Conservation (phyloP, 2,329 filamentous ascomycete species). For the Talaromyces sp. region DNA sequence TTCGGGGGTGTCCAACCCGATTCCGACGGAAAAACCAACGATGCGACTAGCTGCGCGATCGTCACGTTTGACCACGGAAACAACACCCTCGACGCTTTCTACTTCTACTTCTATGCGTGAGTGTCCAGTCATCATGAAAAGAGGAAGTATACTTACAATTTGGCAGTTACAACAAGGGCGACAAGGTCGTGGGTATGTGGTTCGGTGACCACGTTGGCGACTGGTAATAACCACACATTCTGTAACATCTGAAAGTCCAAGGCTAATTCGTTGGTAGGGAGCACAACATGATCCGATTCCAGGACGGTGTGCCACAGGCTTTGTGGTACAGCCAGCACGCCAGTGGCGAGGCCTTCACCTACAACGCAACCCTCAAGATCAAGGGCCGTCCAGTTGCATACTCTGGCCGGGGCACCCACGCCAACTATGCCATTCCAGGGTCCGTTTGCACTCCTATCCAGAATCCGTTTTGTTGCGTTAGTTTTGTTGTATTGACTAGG, state of each 20-base stretch:
- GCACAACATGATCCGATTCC: slow-evolving; percentile 63
- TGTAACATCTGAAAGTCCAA: neutral
- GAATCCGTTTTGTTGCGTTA: neutral
- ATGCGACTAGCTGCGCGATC: slow-evolving; percentile 48
- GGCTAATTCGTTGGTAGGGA: slow-evolving; percentile 42
- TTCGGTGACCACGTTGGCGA: slow-evolving; percentile 61
- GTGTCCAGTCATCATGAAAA: slow-evolving; percentile 9
- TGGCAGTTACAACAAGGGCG: slow-evolving; percentile 48
- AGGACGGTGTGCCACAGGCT: slow-evolving; percentile 48
- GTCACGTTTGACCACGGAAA: slow-evolving; percentile 55
- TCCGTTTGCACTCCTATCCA: slow-evolving; percentile 14
- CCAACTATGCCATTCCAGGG: slow-evolving; percentile 57
- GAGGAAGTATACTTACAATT: neutral
- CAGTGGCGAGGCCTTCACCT: slow-evolving; percentile 59
- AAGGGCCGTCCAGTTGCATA: slow-evolving; percentile 53
- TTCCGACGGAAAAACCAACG: slow-evolving; percentile 44
- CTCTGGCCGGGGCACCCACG: slow-evolving; percentile 58
- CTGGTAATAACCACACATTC: slow-evolving; percentile 38
- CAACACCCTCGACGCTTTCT: slow-evolving; percentile 54
- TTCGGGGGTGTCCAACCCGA: slow-evolving; percentile 52
- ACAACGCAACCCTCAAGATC: slow-evolving; percentile 50
- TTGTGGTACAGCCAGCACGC: slow-evolving; percentile 62
- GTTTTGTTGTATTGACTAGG: neutral
- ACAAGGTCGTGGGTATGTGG: slow-evolving; percentile 44
- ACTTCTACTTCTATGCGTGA: slow-evolving; percentile 58